Evolutionary conservation across 768 basidiomycete species (phyloP).

Genomic region (Mycena venus): DNA sequence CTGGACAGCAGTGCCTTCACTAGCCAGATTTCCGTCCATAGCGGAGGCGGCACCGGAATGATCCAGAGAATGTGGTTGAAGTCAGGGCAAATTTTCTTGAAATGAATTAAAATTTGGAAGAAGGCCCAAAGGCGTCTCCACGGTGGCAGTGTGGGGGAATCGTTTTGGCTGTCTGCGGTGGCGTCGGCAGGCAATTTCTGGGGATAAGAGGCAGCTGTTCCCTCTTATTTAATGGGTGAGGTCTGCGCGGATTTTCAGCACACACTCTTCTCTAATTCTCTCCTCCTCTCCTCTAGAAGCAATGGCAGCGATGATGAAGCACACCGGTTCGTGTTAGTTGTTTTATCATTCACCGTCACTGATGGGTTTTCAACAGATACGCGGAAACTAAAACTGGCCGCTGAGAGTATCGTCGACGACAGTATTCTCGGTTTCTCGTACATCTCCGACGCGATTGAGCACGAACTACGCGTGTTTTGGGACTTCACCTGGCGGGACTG

Average conservation of each 20-base stretch:
- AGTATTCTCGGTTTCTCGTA: conserved; percentile 14
- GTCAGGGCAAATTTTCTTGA: background rate
- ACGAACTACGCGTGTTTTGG: conserved; percentile 30
- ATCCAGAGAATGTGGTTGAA: background rate
- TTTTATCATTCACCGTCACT: background rate
- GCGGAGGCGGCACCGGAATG: background rate
- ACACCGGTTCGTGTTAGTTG: background rate
- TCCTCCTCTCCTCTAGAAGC: background rate
- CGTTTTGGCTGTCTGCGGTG: background rate
- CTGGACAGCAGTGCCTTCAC: background rate
- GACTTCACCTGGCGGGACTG: conserved; percentile 31
- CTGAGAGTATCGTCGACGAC: background rate
- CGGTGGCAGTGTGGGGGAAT: no score
- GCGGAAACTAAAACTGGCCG: background rate
- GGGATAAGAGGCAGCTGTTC: background rate
- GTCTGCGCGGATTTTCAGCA: no score
- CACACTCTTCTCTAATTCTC: background rate
- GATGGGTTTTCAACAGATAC: background rate
- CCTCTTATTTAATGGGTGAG: background rate
- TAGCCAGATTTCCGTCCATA: background rate
- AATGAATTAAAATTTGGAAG: no score
- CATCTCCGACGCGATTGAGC: conserved; percentile 16
- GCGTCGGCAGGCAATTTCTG: background rate
- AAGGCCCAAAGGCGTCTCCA: no score
- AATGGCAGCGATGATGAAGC: background rate